A percentile compares a stretch with the other conserved stretches of the same genome.
These are phyloP conservation scores for Globisporangium ultimum DNA, from an alignment of 352 stramenopile genomes.

Conservation along the genomic window DNA sequence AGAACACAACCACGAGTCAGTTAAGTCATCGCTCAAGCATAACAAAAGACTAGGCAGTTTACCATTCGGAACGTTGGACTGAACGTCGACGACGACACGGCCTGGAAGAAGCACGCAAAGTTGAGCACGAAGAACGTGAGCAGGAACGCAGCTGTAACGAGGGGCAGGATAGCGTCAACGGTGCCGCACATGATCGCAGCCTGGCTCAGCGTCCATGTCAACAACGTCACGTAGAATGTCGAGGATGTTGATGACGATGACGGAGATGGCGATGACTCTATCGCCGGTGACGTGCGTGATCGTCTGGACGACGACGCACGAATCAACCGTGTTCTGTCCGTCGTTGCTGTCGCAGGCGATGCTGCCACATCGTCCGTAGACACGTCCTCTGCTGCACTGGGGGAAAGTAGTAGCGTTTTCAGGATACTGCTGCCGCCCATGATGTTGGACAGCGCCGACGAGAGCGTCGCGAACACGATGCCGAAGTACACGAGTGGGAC, in stretches of 20 bases:
- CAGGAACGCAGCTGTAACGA: conserved; percentile 40
- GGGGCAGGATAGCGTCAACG: conserved; percentile 35
- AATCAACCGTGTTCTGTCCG: too few species aligned
- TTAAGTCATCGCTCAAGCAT: not conserved
- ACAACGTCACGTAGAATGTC: not conserved
- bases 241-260: conserved; percentile 2
- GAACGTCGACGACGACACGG: conserved; percentile 38
- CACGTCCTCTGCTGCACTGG: too few species aligned
- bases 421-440: conserved; percentile 24
- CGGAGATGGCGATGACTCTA: not conserved
- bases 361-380: too few species aligned
- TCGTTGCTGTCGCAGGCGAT: not conserved
- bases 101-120: conserved; percentile 53
- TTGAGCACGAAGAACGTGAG: conserved; percentile 49
- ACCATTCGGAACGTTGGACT: conserved; percentile 41
- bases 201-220: conserved; percentile 34
- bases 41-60: conserved; percentile 10
- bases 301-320: not conserved
- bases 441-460: conserved; percentile 48
- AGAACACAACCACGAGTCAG: conserved; percentile 1
- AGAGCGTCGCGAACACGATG: conserved; percentile 36
- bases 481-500: conserved; percentile 41
- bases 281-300: not conserved
- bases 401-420: conserved; percentile 1
- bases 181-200: conserved; percentile 31